These are phyloP conservation scores for Krasilnikovozyma curviuscula DNA, from an alignment of 768 basidiomycete species.

Conservation along the genomic window DNA sequence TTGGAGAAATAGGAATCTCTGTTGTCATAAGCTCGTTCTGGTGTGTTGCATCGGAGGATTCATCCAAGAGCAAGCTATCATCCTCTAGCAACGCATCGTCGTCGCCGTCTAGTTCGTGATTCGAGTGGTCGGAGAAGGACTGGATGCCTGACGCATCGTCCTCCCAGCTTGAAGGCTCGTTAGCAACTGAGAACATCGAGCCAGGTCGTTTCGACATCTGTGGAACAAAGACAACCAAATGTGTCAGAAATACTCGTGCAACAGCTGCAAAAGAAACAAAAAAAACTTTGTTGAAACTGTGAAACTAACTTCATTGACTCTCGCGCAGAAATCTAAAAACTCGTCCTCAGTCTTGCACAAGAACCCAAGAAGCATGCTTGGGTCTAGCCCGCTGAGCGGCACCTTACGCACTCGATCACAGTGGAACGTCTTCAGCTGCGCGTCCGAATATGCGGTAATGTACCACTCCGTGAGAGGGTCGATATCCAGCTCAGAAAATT, in stretches of 20 bases:
- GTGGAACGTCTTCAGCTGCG: slow-evolving; percentile 75
- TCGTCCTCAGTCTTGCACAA: slow-evolving; percentile 62
- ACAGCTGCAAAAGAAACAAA: neutral
- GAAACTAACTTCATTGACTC: slow-evolving; percentile 49
- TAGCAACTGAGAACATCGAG: slow-evolving; percentile 66
- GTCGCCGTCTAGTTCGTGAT: slow-evolving; percentile 33
- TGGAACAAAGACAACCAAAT: neutral
- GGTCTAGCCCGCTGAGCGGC: slow-evolving; percentile 73
- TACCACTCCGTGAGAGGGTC: slow-evolving; percentile 32
- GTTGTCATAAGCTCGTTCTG: too few relatives aligned
- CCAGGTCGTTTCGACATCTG: slow-evolving; percentile 35
- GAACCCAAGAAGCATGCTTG: slow-evolving; percentile 93
- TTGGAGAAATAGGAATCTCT: too few relatives aligned
- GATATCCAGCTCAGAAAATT: slow-evolving; percentile 15
- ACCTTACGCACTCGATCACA: slow-evolving; percentile 94
- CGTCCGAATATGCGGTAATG: slow-evolving; percentile 46
- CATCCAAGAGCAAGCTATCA: too few relatives aligned
- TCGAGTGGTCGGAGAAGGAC: slow-evolving; percentile 61
- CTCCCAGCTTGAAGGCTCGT: slow-evolving; percentile 66
- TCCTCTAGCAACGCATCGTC: too few relatives aligned
- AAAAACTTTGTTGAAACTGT: slow-evolving; percentile 4
- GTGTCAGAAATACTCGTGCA: neutral
- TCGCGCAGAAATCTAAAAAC: slow-evolving; percentile 57
- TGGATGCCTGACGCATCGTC: slow-evolving; percentile 57
- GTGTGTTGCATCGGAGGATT: too few relatives aligned